Evolutionary conservation across 2,329 filamentous ascomycete species (phyloP), one percentile per base, ranked within the genome.

Genomic region (Sarocladium oryzae): DNA sequence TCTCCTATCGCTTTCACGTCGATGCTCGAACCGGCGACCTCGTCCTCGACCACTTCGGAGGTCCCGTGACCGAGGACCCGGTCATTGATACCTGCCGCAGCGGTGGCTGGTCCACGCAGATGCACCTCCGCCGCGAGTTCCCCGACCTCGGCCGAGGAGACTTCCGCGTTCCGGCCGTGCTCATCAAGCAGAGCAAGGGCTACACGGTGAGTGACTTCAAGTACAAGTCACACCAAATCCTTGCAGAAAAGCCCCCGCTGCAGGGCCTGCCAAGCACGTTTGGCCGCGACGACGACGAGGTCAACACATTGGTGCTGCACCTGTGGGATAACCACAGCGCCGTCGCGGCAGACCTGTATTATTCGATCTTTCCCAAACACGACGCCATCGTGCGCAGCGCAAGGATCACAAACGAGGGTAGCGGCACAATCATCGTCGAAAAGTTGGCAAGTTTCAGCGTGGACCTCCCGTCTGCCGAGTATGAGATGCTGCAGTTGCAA

Each of bases 1-100:
- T 82, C 26, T 83, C 81, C 1, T 85, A 85, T 58, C 76, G 78
- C 38, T 84, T 85, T 61, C 82, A 84, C 55, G 79, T 84, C 40
- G 77, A 85, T 55, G 65, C 73, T 2, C 60, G 59, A 8, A 78
- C 75, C 0, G 74, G 77, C 3, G 81, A 85, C 51, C 69, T 85
- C 33, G 61, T 79, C 15, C 74, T 76, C 0, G 80, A 84, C 56
- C 81, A 85, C 58, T 85, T 82, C 55, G 82, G 82, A 37, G 79
- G 74, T 11, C 71, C 69, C 1, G 69, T 76, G 2, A 73, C 72
- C 2, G 81, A 82, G 48, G 71, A 77, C 15, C 60, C 60, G 13
- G 57, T 59, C 6, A 56, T 72, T 16, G 28, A 33, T n/a, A 9
- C n/a, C 30, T 23, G 43, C 10, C 4, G 9, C 28, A 35, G 43